A percentile compares a stretch with the other conserved stretches of the same genome.
phyloP scores from a whole-genome alignment of 345 rosid genomes.

The Salix suchowensis region DNA sequence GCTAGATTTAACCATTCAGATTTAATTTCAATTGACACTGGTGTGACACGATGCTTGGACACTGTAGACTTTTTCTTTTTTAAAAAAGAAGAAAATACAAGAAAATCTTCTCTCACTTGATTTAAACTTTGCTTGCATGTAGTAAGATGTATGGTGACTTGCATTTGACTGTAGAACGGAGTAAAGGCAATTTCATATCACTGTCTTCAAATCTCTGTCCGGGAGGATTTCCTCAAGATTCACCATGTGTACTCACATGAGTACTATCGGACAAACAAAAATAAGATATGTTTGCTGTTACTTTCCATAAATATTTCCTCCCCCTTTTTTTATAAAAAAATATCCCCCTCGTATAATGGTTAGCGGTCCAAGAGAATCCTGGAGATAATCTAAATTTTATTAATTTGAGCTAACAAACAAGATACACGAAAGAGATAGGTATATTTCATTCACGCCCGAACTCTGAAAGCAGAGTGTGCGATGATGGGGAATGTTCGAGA shows the following conservation, averaged over 20 bases:
- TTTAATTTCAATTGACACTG: not conserved
- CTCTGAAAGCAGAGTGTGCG: not conserved
- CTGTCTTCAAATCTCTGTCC: conserved; percentile 14
- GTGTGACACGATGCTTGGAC: not conserved
- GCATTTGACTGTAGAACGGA: not conserved
- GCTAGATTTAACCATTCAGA: not conserved
- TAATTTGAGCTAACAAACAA: not conserved
- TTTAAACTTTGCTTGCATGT: too few species aligned
- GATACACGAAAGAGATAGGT: not conserved
- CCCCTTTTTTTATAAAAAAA: not conserved
- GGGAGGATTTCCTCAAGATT: conserved; percentile 21
- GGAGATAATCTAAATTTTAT: not conserved
- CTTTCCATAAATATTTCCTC: not conserved
- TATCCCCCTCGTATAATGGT: not conserved
- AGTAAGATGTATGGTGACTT: not conserved
- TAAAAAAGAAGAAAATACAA: too few species aligned
- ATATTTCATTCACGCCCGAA: not conserved
- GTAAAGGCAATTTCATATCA: conserved; percentile 16
- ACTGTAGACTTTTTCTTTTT: not conserved
- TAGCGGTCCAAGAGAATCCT: not conserved
- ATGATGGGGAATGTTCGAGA: not conserved
- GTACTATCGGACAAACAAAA: not conserved
- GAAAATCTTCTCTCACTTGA: not conserved
- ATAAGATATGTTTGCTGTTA: not conserved
- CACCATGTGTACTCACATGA: not conserved